phyloP scores from a whole-genome alignment of 2,329 filamentous ascomycete species.

The Dactylonectria estremocensis region DNA sequence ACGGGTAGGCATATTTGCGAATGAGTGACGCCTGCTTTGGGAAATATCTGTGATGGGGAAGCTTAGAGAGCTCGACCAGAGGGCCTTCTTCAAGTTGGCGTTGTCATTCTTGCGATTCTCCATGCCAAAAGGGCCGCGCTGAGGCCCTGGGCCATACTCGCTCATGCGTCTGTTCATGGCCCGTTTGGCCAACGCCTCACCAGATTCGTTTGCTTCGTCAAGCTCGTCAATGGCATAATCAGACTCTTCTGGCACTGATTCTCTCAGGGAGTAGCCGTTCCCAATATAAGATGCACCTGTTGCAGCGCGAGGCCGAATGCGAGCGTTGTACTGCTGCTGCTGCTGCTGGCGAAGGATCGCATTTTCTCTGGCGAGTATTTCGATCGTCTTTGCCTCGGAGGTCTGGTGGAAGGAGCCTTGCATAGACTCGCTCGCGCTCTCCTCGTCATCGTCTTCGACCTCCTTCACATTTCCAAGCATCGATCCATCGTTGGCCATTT shows the following conservation, averaged over 20 bases:
- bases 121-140: conserved; percentile 65
- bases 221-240: conserved; percentile 82
- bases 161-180: conserved; percentile 69
- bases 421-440: conserved; percentile 66
- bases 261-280: conserved; percentile 73
- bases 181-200: conserved; percentile 64
- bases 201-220: conserved; percentile 72
- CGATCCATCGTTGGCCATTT: conserved; percentile 76
- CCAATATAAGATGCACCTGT: conserved; percentile 68
- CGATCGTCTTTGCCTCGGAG: conserved; percentile 74
- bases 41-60: conserved; percentile 76
- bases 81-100: conserved; percentile 71
- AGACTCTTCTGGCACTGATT: conserved; percentile 74
- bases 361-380: conserved; percentile 74
- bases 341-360: conserved; percentile 72
- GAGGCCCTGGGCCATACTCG: conserved; percentile 65
- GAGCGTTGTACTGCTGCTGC: conserved; percentile 67
- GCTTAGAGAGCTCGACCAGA: conserved; percentile 81
- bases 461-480: conserved; percentile 80
- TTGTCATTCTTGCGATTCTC: conserved; percentile 76
- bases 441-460: conserved; percentile 77
- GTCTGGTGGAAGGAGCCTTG: conserved; percentile 68
- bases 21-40: conserved; percentile 85
- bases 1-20: conserved; percentile 78
- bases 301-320: conserved; percentile 71